Base-by-base conservation (phyloP, 257 asterid species). In the Euphrasia confusa region DNA sequence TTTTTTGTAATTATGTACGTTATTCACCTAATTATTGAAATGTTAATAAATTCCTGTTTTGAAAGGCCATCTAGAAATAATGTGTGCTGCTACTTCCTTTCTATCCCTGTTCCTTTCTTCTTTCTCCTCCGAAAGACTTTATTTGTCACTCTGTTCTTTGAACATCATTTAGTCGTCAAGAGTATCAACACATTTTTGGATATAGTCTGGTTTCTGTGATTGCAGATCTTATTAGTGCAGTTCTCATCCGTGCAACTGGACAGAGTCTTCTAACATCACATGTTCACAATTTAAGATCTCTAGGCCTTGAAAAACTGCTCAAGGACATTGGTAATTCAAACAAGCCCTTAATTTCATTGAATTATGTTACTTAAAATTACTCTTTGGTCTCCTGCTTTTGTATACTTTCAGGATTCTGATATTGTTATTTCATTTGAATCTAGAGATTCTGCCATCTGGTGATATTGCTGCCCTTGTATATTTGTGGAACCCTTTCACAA, bases 401-500 rank as follows among this genome's bases (percentile, higher is more conserved):
- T 70, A 24, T 48, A 40, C 63, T 24, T 66, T 64, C 57, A 27
- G n/a, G n/a, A n/a, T 40, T 54, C 67, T 77, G 66, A 72, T 67
- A 59, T 63, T 40, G 33, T 65, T 65, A 53, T 67, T 63, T 18
- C 6, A 13, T 68, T 61, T 71, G 47, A 60, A 63, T 61, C 77
- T 72, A 92, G 97, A 84, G 55, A 73, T 76, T 77, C 80, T 89
- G 59, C 85, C 89, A 10, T 79, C 90, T 8, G 97, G 93, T 61
- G 95, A 93, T 79, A 79, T 93, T 63, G 96, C 96, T 57, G 95
- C 92, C 68, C 95, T 93, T 48, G 86, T 84, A 72, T 93, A 89
- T 80, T 74, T 93, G 71, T 93, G 97, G 97, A 89, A 89, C 74
- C 97, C 99, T 67, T 86, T 87, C 75, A 85, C 99, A 35, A 78